Base-by-base conservation (phyloP, 2,329 filamentous ascomycete species). In the Thermomyces lanuginosus region DNA sequence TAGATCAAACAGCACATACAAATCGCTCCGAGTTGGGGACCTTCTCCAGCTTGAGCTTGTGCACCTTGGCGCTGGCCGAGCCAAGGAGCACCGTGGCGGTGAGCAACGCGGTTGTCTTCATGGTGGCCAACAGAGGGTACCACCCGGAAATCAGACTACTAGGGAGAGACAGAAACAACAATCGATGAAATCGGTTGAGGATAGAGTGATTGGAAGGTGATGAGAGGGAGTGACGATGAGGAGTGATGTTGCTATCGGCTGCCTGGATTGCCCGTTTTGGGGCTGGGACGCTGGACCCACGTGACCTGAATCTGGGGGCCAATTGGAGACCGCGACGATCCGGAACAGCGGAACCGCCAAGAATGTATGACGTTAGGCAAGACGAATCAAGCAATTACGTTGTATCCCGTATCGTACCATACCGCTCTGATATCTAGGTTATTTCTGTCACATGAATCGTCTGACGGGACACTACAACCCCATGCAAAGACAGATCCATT, bases 21-120 rank as follows among this genome's bases (percentile, higher is more conserved):
- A 98, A 71, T 64, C 95, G 89, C 56, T 95, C 81, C 26, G 75
- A 69, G 33, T 98, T 65, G 41, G 89, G 77, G 36, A 95, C 64
- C 76, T 98, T 98, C 70, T 93, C 79, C 49, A 98, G 76, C 69
- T 91, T 89, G 70, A 93, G 76, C 69, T 82, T 91, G 72, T 95
- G 82, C 41, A 92, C 67, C 47, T 74, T 82, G 44, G 82, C 86
- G 51, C 79, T 69, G 52, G 78, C 78, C 53, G 76, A 73, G 64
- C 79, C 78, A 49, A 84, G 67, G 66, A 91, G 72, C 63, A 75
- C 67, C 48, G 75, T 73, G 60, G 73, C 72, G 53, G 81, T 76
- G 54, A 82, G 65, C 51, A 92, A 58, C 48, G 83, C 63, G 60
- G 75, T 64, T 57, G 73, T 73, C 76, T 91, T 93, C 86, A 93